phyloP scores from a whole-genome alignment of 2,329 filamentous ascomycete genomes.

The Xylaria sp. region DNA sequence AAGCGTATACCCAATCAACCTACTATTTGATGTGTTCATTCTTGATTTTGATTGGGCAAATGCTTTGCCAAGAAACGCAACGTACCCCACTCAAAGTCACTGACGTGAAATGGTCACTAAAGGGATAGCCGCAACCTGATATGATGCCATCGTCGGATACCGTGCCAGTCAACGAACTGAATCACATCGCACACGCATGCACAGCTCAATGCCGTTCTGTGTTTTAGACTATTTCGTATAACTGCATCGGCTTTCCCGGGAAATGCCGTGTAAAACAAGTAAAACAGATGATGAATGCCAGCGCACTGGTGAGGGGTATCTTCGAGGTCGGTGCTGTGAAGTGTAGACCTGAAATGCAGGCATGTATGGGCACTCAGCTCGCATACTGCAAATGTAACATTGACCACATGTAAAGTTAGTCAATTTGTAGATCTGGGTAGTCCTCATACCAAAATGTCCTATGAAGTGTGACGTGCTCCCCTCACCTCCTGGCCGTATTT shows the following conservation, averaged over 20 bases:
- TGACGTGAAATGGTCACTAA: too few species aligned
- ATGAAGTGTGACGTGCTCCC: neutral
- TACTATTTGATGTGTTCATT: too few species aligned
- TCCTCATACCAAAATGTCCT: neutral
- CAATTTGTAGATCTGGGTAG: neutral
- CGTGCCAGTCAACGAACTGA: neutral
- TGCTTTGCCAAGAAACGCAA: too few species aligned
- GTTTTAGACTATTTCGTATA: neutral
- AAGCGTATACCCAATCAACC: too few species aligned
- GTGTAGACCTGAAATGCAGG: slow-evolving; percentile 7
- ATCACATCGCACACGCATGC: slow-evolving; percentile 15
- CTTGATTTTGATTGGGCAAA: too few species aligned
- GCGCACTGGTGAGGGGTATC: slow-evolving; percentile 19
- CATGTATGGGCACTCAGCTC: slow-evolving; percentile 7
- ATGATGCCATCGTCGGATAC: neutral
- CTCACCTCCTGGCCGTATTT: neutral
- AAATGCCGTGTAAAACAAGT: neutral
- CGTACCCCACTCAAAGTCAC: too few species aligned
- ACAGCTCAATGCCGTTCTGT: slow-evolving; percentile 14
- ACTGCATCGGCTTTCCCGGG: slow-evolving; percentile 5
- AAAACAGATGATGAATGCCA: neutral
- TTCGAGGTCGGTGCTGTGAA: neutral
- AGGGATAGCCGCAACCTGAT: neutral
- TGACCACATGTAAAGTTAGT: neutral
- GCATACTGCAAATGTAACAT: slow-evolving; percentile 14